Conservation (phyloP, 2,329 filamentous ascomycete genomes). For the Dichotomopilus funicola region DNA sequence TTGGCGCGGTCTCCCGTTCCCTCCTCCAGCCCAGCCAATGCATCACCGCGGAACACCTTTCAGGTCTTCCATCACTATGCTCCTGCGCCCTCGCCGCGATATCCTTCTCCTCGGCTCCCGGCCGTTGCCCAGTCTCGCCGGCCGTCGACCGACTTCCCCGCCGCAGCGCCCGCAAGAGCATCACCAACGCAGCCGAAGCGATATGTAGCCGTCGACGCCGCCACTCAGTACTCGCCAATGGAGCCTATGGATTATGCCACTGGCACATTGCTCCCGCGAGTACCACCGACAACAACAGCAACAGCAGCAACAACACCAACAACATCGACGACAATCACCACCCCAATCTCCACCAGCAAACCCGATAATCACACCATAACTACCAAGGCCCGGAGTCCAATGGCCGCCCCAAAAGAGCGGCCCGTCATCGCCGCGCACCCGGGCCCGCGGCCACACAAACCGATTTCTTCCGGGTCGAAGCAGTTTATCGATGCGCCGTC, state of each 20-base stretch:
- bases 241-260: slow-evolving; percentile 37
- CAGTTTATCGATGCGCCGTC: slow-evolving; percentile 14
- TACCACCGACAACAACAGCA: slow-evolving; percentile 21
- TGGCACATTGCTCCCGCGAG: slow-evolving; percentile 16
- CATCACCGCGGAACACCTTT: slow-evolving; percentile 41
- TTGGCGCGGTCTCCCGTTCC: slow-evolving; percentile 52
- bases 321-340: too few species aligned
- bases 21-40: slow-evolving; percentile 44
- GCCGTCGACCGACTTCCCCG: slow-evolving; percentile 29
- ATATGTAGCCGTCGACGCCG: slow-evolving; percentile 43
- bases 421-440: slow-evolving; percentile 16
- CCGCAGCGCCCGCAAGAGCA: slow-evolving; percentile 28
- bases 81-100: slow-evolving; percentile 38
- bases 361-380: slow-evolving; percentile 18
- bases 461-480: slow-evolving; percentile 21
- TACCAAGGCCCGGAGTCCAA: slow-evolving; percentile 24
- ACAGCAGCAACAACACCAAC: too few species aligned
- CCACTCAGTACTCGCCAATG: slow-evolving; percentile 45
- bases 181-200: slow-evolving; percentile 30
- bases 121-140: slow-evolving; percentile 35
- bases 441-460: slow-evolving; percentile 16
- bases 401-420: slow-evolving; percentile 26
- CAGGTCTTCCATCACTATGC: slow-evolving; percentile 39
- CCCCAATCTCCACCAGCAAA: too few species aligned
- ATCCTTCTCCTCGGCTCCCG: slow-evolving; percentile 36